phyloP scores from a whole-genome alignment of 352 stramenopile genomes.

The Halophytophthora batemanensis region DNA sequence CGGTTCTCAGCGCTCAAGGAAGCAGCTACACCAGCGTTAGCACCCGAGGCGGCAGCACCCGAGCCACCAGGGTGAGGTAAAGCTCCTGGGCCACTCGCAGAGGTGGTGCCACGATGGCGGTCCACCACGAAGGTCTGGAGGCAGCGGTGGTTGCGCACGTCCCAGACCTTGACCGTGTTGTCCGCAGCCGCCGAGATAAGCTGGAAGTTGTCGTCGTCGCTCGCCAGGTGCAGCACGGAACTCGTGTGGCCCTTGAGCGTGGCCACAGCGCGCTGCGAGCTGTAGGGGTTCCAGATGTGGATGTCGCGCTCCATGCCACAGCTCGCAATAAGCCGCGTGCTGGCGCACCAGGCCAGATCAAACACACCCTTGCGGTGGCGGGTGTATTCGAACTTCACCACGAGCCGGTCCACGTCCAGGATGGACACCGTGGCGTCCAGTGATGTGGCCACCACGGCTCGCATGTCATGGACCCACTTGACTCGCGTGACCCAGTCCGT shows the following conservation, averaged over 20 bases:
- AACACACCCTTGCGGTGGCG: conserved; percentile 84
- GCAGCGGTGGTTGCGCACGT: conserved; percentile 78
- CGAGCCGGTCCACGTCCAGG: conserved; percentile 72
- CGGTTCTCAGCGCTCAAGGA: conserved; percentile 47
- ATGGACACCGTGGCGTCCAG: conserved; percentile 82
- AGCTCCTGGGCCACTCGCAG: conserved; percentile 1
- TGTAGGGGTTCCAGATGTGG: conserved; percentile 90
- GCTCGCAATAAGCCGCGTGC: conserved; percentile 72
- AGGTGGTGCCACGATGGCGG: conserved; percentile 19
- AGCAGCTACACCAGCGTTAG: conserved; percentile 39
- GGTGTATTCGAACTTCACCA: conserved; percentile 83
- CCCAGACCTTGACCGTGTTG: conserved; percentile 85
- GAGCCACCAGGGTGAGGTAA: conserved; percentile 3
- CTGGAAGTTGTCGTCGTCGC: conserved; percentile 83
- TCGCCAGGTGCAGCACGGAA: conserved; percentile 70
- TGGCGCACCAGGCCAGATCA: conserved; percentile 72
- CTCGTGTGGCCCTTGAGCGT: conserved; percentile 73
- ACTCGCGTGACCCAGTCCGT: conserved; percentile 83
- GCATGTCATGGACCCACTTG: conserved; percentile 83
- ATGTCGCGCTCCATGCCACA: conserved; percentile 86
- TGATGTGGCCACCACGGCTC: conserved; percentile 71
- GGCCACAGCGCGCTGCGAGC: conserved; percentile 69
- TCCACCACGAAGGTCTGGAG: conserved; percentile 74
- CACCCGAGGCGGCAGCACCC: conserved; percentile 6
- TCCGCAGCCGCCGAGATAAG: conserved; percentile 79